Percentiles rank a stretch among this genome's conserved stretches.
Conservation (phyloP, 768 basidiomycete genomes). For the Pleurotus pulmonarius region DNA sequence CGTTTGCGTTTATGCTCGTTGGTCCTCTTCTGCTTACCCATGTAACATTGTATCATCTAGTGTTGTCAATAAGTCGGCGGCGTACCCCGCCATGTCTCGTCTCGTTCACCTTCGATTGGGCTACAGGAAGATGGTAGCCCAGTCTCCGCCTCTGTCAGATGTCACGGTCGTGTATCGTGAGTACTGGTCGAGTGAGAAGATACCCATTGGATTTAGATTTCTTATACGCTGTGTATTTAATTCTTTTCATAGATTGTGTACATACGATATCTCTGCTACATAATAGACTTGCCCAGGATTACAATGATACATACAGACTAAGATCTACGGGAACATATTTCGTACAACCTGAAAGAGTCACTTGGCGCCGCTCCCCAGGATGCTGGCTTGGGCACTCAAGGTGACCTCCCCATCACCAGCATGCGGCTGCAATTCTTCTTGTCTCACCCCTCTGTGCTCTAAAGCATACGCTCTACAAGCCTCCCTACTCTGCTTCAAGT, state of each 20-base stretch:
- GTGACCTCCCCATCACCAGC: slow-evolving; percentile 50
- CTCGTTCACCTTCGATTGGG: neutral
- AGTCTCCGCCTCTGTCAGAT: too few relatives aligned
- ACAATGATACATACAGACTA: too few relatives aligned
- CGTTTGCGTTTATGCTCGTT: neutral
- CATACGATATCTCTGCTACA: too few relatives aligned
- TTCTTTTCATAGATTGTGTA: too few relatives aligned
- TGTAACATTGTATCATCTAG: slow-evolving; percentile 7
- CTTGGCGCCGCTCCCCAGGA: neutral
- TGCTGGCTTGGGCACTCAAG: slow-evolving; percentile 28
- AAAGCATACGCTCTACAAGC: slow-evolving; percentile 67
- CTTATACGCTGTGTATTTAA: too few relatives aligned
- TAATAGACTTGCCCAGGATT: too few relatives aligned
- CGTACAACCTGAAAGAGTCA: too few relatives aligned
- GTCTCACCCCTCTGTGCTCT: slow-evolving; percentile 51
- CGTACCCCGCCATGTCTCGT: neutral
- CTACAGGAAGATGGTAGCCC: too few relatives aligned
- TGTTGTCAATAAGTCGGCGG: slow-evolving; percentile 1
- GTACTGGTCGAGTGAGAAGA: too few relatives aligned
- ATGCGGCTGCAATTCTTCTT: slow-evolving; percentile 65
- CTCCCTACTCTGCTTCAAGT: slow-evolving; percentile 53
- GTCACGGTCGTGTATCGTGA: too few relatives aligned
- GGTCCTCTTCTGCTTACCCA: neutral
- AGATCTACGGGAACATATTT: too few relatives aligned
- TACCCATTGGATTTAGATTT: too few relatives aligned